These are phyloP conservation scores for Colletotrichum chlorophyti DNA, from an alignment of 2,329 filamentous ascomycete species.

Conservation along the genomic window DNA sequence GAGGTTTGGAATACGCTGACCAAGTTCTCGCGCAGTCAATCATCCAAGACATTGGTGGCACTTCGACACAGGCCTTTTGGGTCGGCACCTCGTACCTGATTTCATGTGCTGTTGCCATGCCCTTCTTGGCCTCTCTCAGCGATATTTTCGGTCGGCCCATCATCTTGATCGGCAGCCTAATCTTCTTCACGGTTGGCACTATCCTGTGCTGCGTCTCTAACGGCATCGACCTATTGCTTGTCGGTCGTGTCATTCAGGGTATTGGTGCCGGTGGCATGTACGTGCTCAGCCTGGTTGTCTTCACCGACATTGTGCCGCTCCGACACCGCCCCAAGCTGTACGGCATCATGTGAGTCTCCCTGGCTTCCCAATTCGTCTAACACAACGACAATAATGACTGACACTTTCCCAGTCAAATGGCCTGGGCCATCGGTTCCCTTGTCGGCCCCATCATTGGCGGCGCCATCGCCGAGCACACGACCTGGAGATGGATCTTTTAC, in stretches of 20 bases:
- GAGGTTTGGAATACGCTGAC: neutral
- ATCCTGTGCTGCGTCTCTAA: slow-evolving; percentile 44
- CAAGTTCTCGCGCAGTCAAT: slow-evolving; percentile 28
- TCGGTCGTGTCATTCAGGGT: slow-evolving; percentile 47
- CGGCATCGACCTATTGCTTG: slow-evolving; percentile 41
- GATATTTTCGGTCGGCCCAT: slow-evolving; percentile 43
- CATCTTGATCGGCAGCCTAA: slow-evolving; percentile 40
- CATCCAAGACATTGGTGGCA: slow-evolving; percentile 33
- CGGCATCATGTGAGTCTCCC: slow-evolving; percentile 40
- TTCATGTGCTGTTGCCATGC: slow-evolving; percentile 36
- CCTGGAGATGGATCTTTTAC: slow-evolving; percentile 58
- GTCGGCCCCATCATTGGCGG: slow-evolving; percentile 48
- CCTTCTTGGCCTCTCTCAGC: slow-evolving; percentile 40
- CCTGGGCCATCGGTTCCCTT: slow-evolving; percentile 48
- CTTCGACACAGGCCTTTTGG: slow-evolving; percentile 37
- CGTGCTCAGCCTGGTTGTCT: slow-evolving; percentile 46
- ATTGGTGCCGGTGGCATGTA: slow-evolving; percentile 50
- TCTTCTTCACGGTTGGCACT: slow-evolving; percentile 51
- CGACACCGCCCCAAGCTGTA: slow-evolving; percentile 49
- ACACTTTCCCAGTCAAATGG: slow-evolving; percentile 33
- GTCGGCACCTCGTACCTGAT: slow-evolving; percentile 37
- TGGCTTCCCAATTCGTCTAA: too few relatives aligned
- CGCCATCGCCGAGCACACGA: slow-evolving; percentile 40
- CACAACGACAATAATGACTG: too few relatives aligned
- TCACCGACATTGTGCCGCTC: slow-evolving; percentile 50